Evolutionary conservation across 345 rosid species (phyloP).

Genomic region (Carallia pectinifolia): DNA sequence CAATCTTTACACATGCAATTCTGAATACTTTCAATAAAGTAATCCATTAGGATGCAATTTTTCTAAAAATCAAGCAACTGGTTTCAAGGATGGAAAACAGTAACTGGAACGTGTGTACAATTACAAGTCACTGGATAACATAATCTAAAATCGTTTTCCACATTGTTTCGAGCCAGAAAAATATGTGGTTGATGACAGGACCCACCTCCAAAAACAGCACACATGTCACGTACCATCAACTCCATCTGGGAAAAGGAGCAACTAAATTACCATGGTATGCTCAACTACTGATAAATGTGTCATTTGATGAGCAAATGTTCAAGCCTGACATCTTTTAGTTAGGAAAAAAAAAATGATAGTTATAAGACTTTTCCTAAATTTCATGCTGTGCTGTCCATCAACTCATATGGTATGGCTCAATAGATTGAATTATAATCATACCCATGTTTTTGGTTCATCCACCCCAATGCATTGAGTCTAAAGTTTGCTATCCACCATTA

Average conservation of each 20-base stretch:
- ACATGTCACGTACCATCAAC: slow-evolving; percentile 86
- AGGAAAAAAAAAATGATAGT: neutral
- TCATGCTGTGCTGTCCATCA: neutral
- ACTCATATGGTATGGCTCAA: too few relatives aligned
- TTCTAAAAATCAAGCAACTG: slow-evolving; percentile 1
- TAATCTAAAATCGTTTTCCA: slow-evolving; percentile 12
- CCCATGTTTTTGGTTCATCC: neutral
- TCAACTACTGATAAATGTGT: slow-evolving; percentile 19
- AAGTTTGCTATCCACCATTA: too few relatives aligned
- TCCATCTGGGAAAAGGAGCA: slow-evolving; percentile 97
- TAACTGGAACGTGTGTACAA: neutral
- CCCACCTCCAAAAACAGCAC: slow-evolving; percentile 79
- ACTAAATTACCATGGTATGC: slow-evolving; percentile 39
- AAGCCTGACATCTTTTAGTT: slow-evolving; percentile 4
- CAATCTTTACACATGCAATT: neutral
- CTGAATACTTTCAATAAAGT: neutral
- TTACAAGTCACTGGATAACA: neutral
- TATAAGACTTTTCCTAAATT: neutral
- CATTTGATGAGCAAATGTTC: slow-evolving; percentile 17
- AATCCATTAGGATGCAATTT: neutral
- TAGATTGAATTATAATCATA: too few relatives aligned
- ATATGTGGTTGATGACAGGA: slow-evolving; percentile 38
- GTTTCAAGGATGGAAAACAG: neutral
- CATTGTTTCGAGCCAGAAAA: slow-evolving; percentile 23
- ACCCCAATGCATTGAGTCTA: neutral